Evolutionary conservation across 2,329 filamentous ascomycete species (phyloP).

Genomic region (Penicillium fuscoglaucum): DNA sequence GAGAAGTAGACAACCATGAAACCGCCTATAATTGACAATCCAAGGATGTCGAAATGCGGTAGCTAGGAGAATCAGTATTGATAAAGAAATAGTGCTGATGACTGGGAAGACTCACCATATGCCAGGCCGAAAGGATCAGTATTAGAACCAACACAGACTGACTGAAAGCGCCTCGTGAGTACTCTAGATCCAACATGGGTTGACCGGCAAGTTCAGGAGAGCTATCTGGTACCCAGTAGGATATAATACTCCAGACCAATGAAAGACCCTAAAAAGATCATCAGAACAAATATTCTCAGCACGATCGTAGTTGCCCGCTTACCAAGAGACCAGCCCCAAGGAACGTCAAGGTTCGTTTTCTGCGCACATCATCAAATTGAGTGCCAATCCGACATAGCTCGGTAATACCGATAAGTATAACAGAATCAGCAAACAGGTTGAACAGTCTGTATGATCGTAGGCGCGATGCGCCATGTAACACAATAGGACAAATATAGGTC

Average conservation of each 20-base stretch:
- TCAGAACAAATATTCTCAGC: constrained; percentile 5
- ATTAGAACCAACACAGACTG: constrained; percentile 38
- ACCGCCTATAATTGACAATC: constrained; percentile 40
- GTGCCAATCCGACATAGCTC: constrained; percentile 30
- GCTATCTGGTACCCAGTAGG: constrained; percentile 36
- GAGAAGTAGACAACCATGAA: constrained; percentile 39
- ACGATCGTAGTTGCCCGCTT: constrained; percentile 11
- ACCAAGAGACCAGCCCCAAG: constrained; percentile 36
- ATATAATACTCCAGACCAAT: constrained; percentile 38
- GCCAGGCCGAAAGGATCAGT: constrained; percentile 38
- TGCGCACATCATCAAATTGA: constrained; percentile 24
- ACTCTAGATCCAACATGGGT: constrained; percentile 40
- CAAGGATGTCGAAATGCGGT: constrained; percentile 41
- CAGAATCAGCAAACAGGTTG: constrained; percentile 44
- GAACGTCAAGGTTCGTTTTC: constrained; percentile 28
- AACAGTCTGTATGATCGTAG: constrained; percentile 42
- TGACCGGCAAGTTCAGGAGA: constrained; percentile 42
- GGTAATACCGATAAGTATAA: constrained; percentile 39
- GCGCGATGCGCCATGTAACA: constrained; percentile 33
- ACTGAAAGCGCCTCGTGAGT: constrained; percentile 42
- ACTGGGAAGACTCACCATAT: constrained; percentile 39
- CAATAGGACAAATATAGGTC: constrained; percentile 52
- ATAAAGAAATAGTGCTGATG: background rate
- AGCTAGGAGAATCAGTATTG: constrained; percentile 36
- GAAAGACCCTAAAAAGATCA: constrained; percentile 35